Base-by-base conservation (phyloP, 2,329 filamentous ascomycete genomes). In the Microdochium bolleyi region DNA sequence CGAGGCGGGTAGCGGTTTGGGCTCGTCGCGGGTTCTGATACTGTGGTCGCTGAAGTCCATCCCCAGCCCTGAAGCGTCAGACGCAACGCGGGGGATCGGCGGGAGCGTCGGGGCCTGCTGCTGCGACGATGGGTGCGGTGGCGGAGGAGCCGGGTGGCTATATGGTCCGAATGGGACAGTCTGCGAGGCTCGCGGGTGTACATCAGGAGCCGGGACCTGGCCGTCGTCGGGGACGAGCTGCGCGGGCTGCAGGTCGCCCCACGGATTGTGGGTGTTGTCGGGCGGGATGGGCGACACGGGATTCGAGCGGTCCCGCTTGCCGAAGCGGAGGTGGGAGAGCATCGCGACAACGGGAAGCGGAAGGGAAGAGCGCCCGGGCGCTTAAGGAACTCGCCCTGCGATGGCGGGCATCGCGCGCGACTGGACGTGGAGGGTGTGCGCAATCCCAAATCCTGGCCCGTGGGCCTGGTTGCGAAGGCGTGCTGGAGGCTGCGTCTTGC, bases 271-370 rank as follows among this genome's bases (percentile, higher is more conserved):
- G 41, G 41, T 46, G 49, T 73, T 74, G 53, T 82, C 78, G 51
- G 73, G 70, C 41, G 41, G 41, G 24, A 72, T 63, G 4, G 80
- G 78, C 32, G 79, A 81, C 24, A 74, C 71, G 55, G 79, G 79
- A 67, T 75, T 79, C 52, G 79, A 82, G 58, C 74, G 73, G 49
- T 72, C 78, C 61, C 79, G 76, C 60, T 79, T 76, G 61, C 82
- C 79, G 67, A 83, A 82, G 61, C 79, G 78, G 49, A 82, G 71
- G 66, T 78, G 74, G 58, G 76, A 78, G 51, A 79, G 70, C 76
- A 79, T 79, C 57, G 50, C 49, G 49, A 51, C 16, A 8, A 46
- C 41, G 41, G 41, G n/a, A n/a, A n/a, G n/a, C n/a, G n/a, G n/a
- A n/a, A n/a, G n/a, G 9, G 41, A 22, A 19, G 34, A 38, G 41